phyloP scores from a whole-genome alignment of 106 monocot species.

The Narthecium ossifragum region DNA sequence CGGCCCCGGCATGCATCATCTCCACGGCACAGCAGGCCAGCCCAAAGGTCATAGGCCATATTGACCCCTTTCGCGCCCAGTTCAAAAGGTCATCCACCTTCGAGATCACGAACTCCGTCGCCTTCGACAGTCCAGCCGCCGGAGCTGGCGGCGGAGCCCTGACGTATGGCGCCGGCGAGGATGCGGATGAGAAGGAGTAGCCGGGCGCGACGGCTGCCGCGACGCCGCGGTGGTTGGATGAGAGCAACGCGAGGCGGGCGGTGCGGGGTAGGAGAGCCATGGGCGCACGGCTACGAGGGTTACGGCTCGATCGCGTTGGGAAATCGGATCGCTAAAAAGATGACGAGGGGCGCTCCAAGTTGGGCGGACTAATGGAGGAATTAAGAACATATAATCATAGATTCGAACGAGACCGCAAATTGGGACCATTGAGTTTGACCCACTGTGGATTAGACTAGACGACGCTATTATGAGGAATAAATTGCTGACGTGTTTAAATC shows the following conservation, averaged over 20 bases:
- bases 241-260: slow-evolving; percentile 52
- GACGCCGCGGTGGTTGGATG: slow-evolving; percentile 25
- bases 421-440: no score
- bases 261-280: slow-evolving; percentile 82
- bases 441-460: no score
- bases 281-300: no score
- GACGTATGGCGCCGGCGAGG: slow-evolving; percentile 44
- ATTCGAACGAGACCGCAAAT: no score
- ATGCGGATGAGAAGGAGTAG: slow-evolving; percentile 28
- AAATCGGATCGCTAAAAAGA: no score
- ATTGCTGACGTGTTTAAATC: no score
- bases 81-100: slow-evolving; percentile 97
- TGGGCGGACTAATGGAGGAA: no score
- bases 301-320: no score
- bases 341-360: no score
- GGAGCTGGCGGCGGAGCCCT: slow-evolving; percentile 46
- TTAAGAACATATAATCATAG: no score
- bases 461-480: no score
- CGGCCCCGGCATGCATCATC: slow-evolving; percentile 98
- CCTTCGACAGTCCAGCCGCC: slow-evolving; percentile 67
- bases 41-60: slow-evolving; percentile 95
- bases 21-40: slow-evolving; percentile 98
- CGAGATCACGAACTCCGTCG: slow-evolving; percentile 92
- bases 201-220: slow-evolving; percentile 9
- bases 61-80: slow-evolving; percentile 87